Evolutionary conservation across 1,284 basidiomycete species (phyloP).

Genomic region (Phellinidium pouzarii): DNA sequence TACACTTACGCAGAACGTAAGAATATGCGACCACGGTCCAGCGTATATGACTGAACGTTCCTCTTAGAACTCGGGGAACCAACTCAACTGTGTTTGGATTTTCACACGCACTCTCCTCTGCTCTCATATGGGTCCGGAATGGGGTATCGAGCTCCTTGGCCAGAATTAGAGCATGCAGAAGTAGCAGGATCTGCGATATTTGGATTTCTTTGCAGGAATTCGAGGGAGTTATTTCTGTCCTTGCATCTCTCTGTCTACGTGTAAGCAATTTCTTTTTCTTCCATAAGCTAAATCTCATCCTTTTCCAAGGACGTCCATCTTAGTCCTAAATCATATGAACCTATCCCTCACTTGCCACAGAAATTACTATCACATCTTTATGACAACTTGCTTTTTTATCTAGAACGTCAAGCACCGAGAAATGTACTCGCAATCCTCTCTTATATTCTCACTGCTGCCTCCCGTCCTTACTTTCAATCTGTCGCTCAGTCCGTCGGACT

Average conservation of each 20-base stretch:
- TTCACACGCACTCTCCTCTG: conserved; percentile 52
- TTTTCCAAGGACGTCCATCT: conserved; percentile 33
- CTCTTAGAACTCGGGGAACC: background rate
- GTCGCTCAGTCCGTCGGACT: conserved; percentile 56
- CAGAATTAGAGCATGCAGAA: conserved; percentile 25
- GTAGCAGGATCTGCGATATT: conserved; percentile 35
- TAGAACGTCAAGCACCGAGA: conserved; percentile 43
- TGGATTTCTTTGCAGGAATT: conserved; percentile 48
- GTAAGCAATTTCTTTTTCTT: conserved; percentile 33
- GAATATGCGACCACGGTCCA: conserved; percentile 8
- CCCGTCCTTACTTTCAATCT: conserved; percentile 49
- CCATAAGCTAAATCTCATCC: background rate
- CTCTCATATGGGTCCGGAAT: conserved; percentile 44
- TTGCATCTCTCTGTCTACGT: conserved; percentile 48
- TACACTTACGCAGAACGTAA: conserved; percentile 40
- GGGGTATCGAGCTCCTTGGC: conserved; percentile 33
- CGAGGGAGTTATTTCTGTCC: conserved; percentile 42
- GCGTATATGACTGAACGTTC: background rate
- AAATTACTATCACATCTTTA: conserved; percentile 52
- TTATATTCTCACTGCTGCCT: conserved; percentile 55
- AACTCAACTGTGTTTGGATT: conserved; percentile 55
- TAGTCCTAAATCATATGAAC: conserved; percentile 36
- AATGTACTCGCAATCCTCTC: conserved; percentile 47
- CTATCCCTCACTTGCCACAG: conserved; percentile 37
- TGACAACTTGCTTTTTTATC: conserved; percentile 40